phyloP scores from a whole-genome alignment of 495 filamentous ascomycete genomes.

The Baudoinia panamericana region DNA sequence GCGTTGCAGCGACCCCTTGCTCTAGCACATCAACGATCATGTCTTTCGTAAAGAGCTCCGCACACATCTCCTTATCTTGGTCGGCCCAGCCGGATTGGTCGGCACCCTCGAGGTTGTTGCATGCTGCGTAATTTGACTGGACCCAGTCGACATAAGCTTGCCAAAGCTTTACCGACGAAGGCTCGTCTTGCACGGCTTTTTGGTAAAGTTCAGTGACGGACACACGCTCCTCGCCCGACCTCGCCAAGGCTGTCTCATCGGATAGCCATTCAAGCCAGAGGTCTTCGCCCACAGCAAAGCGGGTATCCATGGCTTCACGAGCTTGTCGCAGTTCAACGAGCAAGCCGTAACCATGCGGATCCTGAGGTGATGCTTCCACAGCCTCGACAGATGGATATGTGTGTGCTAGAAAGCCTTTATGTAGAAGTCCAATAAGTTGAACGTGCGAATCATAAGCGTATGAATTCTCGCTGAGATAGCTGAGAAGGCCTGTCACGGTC shows the following conservation, averaged over 20 bases:
- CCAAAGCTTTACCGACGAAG: conserved; percentile 77
- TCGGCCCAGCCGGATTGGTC: conserved; percentile 44
- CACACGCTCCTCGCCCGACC: conserved; percentile 49
- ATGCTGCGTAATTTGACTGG: conserved; percentile 52
- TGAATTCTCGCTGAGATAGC: conserved; percentile 45
- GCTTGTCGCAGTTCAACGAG: conserved; percentile 49
- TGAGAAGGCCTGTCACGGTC: conserved; percentile 40
- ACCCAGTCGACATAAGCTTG: conserved; percentile 78
- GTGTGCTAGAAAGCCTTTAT: conserved; percentile 49
- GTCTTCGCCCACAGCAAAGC: conserved; percentile 54
- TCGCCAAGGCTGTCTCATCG: conserved; percentile 49
- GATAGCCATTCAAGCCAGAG: conserved; percentile 53
- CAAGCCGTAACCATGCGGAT: conserved; percentile 40
- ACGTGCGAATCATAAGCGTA: conserved; percentile 54
- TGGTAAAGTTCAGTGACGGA: conserved; percentile 73
- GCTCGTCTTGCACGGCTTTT: conserved; percentile 68
- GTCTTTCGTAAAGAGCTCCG: conserved; percentile 68
- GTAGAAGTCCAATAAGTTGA: conserved; percentile 49
- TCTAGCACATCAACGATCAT: conserved; percentile 66
- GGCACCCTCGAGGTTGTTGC: conserved; percentile 29
- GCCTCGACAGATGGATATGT: conserved; percentile 34
- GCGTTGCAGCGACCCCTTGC: conserved; percentile 60
- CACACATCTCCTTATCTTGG: conserved; percentile 61
- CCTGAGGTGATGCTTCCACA: conserved; percentile 28
- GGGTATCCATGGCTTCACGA: conserved; percentile 50